phyloP scores from a whole-genome alignment of 495 filamentous ascomycete species.

The Coniosporium apollinis region DNA sequence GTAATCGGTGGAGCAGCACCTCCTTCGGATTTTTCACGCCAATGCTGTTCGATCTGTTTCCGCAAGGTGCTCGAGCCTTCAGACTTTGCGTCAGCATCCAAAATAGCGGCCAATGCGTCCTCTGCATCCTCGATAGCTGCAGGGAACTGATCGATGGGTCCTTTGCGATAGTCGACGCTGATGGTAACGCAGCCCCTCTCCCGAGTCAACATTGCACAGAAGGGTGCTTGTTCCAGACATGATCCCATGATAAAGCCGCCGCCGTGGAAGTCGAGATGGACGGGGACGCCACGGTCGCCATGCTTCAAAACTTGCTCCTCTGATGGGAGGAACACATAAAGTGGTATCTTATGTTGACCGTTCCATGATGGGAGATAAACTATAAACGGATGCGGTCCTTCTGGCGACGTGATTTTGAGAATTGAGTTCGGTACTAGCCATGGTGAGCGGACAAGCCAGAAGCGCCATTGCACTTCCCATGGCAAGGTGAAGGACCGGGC shows the following conservation, averaged over 20 bases:
- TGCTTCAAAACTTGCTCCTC: slow-evolving; percentile 1
- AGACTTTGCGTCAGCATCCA: slow-evolving; percentile 3
- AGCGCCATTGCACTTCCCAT: slow-evolving; percentile 19
- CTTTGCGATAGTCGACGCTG: slow-evolving; percentile 19
- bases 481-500: too few species aligned
- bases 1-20: background rate
- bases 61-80: background rate
- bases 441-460: slow-evolving; percentile 13
- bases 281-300: slow-evolving; percentile 6
- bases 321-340: slow-evolving; percentile 16
- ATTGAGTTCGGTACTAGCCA: slow-evolving; percentile 13
- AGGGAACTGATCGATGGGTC: slow-evolving; percentile 15
- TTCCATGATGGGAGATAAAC: slow-evolving; percentile 11
- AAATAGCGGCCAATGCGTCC: slow-evolving; percentile 14
- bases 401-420: slow-evolving; percentile 13
- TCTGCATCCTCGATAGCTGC: slow-evolving; percentile 18
- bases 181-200: slow-evolving; percentile 13
- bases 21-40: background rate
- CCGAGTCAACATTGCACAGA: slow-evolving; percentile 12
- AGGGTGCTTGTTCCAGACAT: slow-evolving; percentile 16
- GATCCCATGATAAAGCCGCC: slow-evolving; percentile 17
- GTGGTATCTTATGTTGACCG: slow-evolving; percentile 11
- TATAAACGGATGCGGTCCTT: slow-evolving; percentile 16
- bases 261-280: slow-evolving; percentile 18
- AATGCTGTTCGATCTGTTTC: background rate